Percentiles rank a stretch among this genome's conserved stretches.
phyloP scores from a whole-genome alignment of 352 stramenopile genomes.

The Pythium phragmitis region DNA sequence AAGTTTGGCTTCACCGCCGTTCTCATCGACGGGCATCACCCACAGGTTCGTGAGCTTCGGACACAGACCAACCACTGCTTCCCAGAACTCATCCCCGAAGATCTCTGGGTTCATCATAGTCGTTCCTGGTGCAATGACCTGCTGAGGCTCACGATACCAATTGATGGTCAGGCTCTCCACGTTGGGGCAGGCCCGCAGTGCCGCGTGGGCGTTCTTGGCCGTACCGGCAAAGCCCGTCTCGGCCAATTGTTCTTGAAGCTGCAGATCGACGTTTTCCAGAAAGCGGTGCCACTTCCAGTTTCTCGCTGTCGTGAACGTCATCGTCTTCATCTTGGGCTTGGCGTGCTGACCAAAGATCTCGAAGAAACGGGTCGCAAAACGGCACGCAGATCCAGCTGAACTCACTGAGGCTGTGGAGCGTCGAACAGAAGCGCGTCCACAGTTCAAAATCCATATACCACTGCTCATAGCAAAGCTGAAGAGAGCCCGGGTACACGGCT shows the following conservation, averaged over 20 bases:
- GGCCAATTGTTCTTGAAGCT: background rate
- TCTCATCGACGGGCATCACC: background rate
- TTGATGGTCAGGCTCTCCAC: background rate
- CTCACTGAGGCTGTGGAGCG: background rate
- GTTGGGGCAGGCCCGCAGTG: constrained; percentile 7
- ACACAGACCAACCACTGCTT: background rate
- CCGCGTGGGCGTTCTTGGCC: background rate
- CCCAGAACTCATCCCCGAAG: constrained; percentile 15
- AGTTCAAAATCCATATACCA: constrained; percentile 3
- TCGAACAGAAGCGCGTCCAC: constrained; percentile 4
- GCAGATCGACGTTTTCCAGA: background rate
- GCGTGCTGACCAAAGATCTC: constrained; percentile 5
- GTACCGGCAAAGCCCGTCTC: background rate
- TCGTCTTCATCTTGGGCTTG: constrained; percentile 1
- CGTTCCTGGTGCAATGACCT: background rate
- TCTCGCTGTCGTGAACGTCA: background rate
- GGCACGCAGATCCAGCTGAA: constrained; percentile 7
- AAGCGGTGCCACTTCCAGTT: constrained; percentile 4
- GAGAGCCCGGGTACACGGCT: background rate
- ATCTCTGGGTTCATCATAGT: constrained; percentile 2
- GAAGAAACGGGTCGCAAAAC: constrained; percentile 8
- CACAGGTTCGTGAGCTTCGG: background rate
- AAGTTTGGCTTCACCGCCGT: background rate
- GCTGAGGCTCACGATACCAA: background rate
- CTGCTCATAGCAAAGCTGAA: background rate